These are phyloP conservation scores for Oryza longistaminata DNA, from an alignment of 176 grass and related monocot species.

Conservation along the genomic window DNA sequence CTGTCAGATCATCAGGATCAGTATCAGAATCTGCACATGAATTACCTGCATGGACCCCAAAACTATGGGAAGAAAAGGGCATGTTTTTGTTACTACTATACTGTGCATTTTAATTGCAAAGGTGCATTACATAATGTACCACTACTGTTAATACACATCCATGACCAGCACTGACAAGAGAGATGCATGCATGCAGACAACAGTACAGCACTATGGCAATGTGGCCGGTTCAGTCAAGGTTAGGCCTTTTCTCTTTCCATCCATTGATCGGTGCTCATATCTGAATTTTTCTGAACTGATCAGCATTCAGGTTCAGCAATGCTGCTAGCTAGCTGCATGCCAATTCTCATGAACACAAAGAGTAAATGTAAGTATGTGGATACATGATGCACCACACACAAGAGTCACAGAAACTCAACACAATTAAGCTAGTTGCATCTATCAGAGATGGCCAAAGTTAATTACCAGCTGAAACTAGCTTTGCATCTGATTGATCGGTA, in stretches of 20 bases:
- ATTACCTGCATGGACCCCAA: neutral
- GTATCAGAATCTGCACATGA: neutral
- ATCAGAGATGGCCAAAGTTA: neutral
- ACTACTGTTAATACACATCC: neutral
- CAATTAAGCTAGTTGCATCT: neutral
- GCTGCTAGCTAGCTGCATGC: neutral
- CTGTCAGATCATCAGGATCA: neutral
- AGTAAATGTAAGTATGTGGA: neutral
- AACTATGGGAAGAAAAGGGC: neutral
- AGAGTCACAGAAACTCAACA: neutral
- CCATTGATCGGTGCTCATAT: neutral
- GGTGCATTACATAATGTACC: neutral
- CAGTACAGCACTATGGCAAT: neutral
- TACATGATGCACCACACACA: neutral
- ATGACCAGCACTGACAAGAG: neutral
- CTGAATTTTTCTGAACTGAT: neutral
- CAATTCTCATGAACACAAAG: neutral
- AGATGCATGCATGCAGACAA: neutral
- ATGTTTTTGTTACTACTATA: neutral
- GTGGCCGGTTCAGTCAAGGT: neutral
- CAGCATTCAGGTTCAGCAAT: neutral
- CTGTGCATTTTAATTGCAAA: neutral
- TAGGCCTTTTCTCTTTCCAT: conserved; percentile 19
- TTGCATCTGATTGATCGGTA: neutral
- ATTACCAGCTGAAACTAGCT: neutral